A percentile compares a stretch with the other conserved stretches of the same genome.
phyloP scores from a whole-genome alignment of 2,329 filamentous ascomycete species.

The Elsinoe necatrix region DNA sequence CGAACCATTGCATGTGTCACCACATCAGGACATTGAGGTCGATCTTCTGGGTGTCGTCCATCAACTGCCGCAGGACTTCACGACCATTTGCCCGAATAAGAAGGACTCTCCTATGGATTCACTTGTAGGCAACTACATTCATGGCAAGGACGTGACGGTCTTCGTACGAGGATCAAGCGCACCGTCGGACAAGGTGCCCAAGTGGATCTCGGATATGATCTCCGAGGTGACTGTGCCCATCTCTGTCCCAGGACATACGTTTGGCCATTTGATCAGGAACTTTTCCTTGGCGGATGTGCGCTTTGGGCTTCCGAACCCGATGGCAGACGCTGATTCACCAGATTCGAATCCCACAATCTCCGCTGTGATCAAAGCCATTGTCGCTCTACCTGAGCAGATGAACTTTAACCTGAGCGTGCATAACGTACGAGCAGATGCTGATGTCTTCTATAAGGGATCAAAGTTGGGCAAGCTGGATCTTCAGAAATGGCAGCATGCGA shows the following conservation, averaged over 20 bases:
- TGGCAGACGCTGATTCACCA: constrained; percentile 65
- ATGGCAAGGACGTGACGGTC: constrained; percentile 67
- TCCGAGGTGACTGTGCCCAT: constrained; percentile 75
- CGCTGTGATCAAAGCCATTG: constrained; percentile 70
- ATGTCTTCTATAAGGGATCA: constrained; percentile 68
- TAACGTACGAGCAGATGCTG: constrained; percentile 64
- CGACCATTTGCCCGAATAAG: constrained; percentile 64
- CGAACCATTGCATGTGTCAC: constrained; percentile 55
- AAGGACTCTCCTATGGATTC: constrained; percentile 75
- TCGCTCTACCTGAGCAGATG: constrained; percentile 74
- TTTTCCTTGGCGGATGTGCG: constrained; percentile 80
- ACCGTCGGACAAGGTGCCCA: constrained; percentile 59
- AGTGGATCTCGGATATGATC: constrained; percentile 74
- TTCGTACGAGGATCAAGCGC: constrained; percentile 72
- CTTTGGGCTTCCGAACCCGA: constrained; percentile 73
- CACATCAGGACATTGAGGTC: constrained; percentile 58
- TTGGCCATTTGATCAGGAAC: constrained; percentile 77
- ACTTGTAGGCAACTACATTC: constrained; percentile 71
- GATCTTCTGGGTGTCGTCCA: constrained; percentile 64
- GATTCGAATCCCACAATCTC: constrained; percentile 70
- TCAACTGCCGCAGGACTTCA: constrained; percentile 65
- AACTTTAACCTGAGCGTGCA: constrained; percentile 76
- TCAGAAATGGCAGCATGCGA: constrained; percentile 72
- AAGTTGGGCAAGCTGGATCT: constrained; percentile 78
- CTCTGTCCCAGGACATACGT: constrained; percentile 70